These are phyloP conservation scores for Endocalyx cinctus DNA, from an alignment of 2,329 filamentous ascomycete genomes.

Conservation along the genomic window DNA sequence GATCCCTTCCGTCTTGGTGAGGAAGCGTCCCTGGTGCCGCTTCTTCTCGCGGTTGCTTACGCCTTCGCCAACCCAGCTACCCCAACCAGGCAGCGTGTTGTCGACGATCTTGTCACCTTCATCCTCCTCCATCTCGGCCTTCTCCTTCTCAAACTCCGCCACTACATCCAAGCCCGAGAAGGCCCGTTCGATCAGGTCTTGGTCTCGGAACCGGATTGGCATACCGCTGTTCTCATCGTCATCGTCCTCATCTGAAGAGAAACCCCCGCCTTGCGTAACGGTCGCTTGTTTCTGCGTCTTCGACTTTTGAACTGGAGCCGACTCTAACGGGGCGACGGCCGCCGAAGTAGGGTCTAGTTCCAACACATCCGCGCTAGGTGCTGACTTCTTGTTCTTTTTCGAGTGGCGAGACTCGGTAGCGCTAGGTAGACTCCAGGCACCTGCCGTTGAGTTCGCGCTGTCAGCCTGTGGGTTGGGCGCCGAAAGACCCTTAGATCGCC, in stretches of 20 bases:
- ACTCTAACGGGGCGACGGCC: constrained; percentile 16
- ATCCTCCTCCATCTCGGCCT: constrained; percentile 63
- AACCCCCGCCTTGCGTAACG: constrained; percentile 22
- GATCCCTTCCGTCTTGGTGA: constrained; percentile 67
- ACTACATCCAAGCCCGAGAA: constrained; percentile 87
- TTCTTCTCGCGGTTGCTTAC: constrained; percentile 66
- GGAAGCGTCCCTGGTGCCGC: constrained; percentile 56
- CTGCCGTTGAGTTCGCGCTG: constrained; percentile 16
- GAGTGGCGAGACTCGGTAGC: constrained; percentile 18
- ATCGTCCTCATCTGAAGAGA: constrained; percentile 33
- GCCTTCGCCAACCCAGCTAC: constrained; percentile 82
- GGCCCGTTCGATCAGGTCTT: constrained; percentile 70
- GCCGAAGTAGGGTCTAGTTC: constrained; percentile 25
- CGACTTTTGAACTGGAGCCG: constrained; percentile 15
- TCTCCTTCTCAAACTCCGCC: constrained; percentile 76
- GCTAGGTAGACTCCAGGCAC: constrained; percentile 25
- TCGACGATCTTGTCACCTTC: constrained; percentile 82
- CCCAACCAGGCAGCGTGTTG: constrained; percentile 90
- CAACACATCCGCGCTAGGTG: constrained; percentile 18
- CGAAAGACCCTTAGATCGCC: constrained; percentile 17
- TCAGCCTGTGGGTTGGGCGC: constrained; percentile 10
- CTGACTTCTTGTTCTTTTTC: constrained; percentile 18
- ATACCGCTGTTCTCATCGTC: constrained; percentile 48
- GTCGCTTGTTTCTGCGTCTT: constrained; percentile 22
- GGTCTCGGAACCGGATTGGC: constrained; percentile 54